These are phyloP conservation scores for Vararia minispora DNA, from an alignment of 768 basidiomycete species.

Conservation along the genomic window DNA sequence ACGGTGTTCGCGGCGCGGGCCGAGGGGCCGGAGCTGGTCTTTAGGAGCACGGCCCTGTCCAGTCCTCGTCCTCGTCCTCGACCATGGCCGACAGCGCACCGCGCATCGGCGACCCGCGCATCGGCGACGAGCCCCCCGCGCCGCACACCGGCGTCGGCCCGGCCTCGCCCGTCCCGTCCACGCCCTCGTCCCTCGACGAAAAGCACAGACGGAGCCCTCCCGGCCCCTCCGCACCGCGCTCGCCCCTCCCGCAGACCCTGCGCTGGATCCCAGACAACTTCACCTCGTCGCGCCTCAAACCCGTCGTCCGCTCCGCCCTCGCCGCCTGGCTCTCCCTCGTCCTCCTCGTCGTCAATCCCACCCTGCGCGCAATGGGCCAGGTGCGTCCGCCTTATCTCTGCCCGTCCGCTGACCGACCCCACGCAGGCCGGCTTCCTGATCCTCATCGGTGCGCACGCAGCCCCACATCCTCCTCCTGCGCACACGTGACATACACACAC, in stretches of 20 bases:
- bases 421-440: constrained; percentile 53
- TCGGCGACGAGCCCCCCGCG: constrained; percentile 18
- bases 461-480: no score
- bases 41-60: constrained; percentile 5
- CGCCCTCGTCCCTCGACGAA: background rate
- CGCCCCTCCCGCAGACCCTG: constrained; percentile 21
- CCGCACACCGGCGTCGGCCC: constrained; percentile 1
- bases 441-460: constrained; percentile 36
- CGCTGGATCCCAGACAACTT: constrained; percentile 50
- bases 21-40: background rate
- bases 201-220: no score
- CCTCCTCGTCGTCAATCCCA: constrained; percentile 43
- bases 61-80: no score
- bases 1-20: no score
- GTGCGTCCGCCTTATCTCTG: constrained; percentile 23
- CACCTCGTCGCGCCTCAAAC: constrained; percentile 49
- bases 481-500: no score
- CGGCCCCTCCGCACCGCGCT: background rate
- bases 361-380: constrained; percentile 43
- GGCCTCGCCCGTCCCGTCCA: no score
- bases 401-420: background rate
- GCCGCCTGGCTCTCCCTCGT: constrained; percentile 51
- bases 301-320: constrained; percentile 49
- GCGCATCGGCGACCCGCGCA: constrained; percentile 21
- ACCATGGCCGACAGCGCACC: no score